Percentiles rank a stretch among this genome's conserved stretches.
Conservation (phyloP, 306 rosid species). For the Arachis hypogaea region DNA sequence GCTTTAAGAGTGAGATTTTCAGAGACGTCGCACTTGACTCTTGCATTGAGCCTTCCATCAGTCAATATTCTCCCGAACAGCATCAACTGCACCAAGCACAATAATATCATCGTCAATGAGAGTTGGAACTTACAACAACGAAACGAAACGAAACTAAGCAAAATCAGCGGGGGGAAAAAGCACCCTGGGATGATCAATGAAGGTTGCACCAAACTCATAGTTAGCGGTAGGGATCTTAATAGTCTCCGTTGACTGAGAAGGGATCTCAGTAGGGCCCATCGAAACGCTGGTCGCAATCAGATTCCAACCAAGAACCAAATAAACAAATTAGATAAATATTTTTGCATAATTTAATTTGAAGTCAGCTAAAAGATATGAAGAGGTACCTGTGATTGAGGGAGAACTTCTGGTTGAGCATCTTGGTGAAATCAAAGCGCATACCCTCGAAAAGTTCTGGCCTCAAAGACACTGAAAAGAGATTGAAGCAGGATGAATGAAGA, state of each 20-base stretch:
- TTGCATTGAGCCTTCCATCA: constrained; percentile 90
- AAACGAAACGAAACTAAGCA: no score
- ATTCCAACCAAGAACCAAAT: neutral
- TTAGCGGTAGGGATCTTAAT: constrained; percentile 85
- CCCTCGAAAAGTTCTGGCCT: constrained; percentile 98
- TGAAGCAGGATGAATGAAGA: neutral
- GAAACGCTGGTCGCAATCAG: constrained; percentile 54
- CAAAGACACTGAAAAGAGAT: constrained; percentile 70
- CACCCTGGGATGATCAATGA: constrained; percentile 94
- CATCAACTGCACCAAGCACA: constrained; percentile 63
- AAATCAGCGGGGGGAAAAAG: no score
- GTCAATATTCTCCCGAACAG: constrained; percentile 88
- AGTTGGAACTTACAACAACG: no score
- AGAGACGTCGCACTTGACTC: constrained; percentile 77
- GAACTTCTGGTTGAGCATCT: constrained; percentile 84
- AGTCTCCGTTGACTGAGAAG: constrained; percentile 83
- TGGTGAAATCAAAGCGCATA: constrained; percentile 92
- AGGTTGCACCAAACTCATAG: constrained; percentile 96
- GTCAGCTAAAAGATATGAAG: neutral
- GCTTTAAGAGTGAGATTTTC: constrained; percentile 85
- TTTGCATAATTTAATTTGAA: no score
- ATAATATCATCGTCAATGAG: neutral
- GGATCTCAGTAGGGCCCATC: constrained; percentile 94
- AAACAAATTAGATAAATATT: neutral
- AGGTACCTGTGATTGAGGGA: constrained; percentile 93